Conservation (phyloP, 2,329 filamentous ascomycete species). For the Aspergillus sp. region DNA sequence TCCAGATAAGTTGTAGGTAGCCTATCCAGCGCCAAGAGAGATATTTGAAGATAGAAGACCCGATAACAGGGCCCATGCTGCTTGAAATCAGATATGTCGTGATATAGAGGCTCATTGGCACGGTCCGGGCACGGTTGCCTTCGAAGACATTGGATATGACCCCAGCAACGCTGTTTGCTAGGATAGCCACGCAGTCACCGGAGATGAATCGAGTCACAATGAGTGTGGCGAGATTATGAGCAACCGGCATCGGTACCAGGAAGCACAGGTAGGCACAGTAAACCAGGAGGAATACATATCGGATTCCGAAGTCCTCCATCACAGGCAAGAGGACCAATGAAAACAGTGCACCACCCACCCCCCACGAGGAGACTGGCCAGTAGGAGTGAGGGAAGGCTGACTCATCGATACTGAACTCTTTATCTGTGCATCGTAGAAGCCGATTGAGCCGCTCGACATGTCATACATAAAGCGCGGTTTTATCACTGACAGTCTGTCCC, state of each 20-base stretch:
- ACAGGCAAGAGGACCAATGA: conserved; percentile 32
- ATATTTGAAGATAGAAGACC: conserved; percentile 32
- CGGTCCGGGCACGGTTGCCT: conserved; percentile 32
- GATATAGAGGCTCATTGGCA: conserved; percentile 44
- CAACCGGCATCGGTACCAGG: conserved; percentile 42
- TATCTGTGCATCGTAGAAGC: conserved; percentile 27
- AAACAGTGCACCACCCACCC: conserved; percentile 27
- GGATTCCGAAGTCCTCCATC: conserved; percentile 43
- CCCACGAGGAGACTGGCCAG: conserved; percentile 36
- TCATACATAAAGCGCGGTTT: too few species aligned
- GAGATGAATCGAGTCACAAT: conserved; percentile 44
- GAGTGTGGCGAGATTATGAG: conserved; percentile 47
- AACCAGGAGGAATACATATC: conserved; percentile 40
- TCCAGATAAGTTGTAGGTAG: conserved; percentile 42
- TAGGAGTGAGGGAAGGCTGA: conserved; percentile 30
- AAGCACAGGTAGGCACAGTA: conserved; percentile 42
- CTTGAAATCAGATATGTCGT: conserved; percentile 40
- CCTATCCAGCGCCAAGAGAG: conserved; percentile 40
- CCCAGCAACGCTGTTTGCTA: conserved; percentile 36
- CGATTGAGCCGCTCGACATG: too few species aligned
- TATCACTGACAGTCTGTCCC: too few species aligned
- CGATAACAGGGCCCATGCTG: conserved; percentile 46
- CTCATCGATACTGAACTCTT: conserved; percentile 29
- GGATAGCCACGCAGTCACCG: conserved; percentile 41
- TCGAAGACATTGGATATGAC: conserved; percentile 33